A percentile compares a stretch with the other conserved stretches of the same genome.
Evolutionary conservation across 257 asterid genomes (phyloP).

Genomic region (Scutellaria baicalensis): DNA sequence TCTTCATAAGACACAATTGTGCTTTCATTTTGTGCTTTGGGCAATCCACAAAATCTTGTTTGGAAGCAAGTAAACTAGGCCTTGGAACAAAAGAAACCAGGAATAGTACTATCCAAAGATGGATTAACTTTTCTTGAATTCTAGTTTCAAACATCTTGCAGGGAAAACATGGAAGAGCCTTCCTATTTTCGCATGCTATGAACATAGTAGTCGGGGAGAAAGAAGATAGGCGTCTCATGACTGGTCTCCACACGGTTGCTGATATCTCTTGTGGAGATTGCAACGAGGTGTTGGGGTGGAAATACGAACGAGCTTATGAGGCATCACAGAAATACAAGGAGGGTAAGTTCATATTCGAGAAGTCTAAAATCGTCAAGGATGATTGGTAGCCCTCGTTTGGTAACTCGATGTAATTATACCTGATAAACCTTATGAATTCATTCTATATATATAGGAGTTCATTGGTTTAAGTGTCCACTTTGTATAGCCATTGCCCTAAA

Average conservation of each 20-base stretch:
- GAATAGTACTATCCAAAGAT: neutral
- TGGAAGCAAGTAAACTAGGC: neutral
- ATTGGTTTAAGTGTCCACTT: conserved; percentile 18
- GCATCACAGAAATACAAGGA: conserved; percentile 74
- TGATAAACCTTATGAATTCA: conserved; percentile 3
- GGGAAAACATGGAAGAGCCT: conserved; percentile 79
- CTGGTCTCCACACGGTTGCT: conserved; percentile 80
- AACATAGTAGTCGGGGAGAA: conserved; percentile 52
- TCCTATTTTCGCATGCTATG: conserved; percentile 71
- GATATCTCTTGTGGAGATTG: conserved; percentile 66
- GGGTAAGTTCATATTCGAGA: conserved; percentile 73
- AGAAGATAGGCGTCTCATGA: conserved; percentile 67
- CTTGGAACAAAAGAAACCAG: neutral
- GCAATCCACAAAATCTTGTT: neutral
- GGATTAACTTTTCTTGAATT: neutral
- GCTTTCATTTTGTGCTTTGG: neutral
- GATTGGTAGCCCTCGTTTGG: conserved; percentile 46
- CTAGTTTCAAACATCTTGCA: neutral
- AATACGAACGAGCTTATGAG: conserved; percentile 68
- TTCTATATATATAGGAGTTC: conserved; percentile 7
- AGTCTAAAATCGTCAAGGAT: conserved; percentile 67
- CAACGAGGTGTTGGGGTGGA: conserved; percentile 70
- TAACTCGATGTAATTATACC: conserved; percentile 8
- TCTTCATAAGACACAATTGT: neutral
- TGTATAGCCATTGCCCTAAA: conserved; percentile 14